Conservation (phyloP, 1,139 yeast genomes). For the Hyphopichia pseudoburtonii region DNA sequence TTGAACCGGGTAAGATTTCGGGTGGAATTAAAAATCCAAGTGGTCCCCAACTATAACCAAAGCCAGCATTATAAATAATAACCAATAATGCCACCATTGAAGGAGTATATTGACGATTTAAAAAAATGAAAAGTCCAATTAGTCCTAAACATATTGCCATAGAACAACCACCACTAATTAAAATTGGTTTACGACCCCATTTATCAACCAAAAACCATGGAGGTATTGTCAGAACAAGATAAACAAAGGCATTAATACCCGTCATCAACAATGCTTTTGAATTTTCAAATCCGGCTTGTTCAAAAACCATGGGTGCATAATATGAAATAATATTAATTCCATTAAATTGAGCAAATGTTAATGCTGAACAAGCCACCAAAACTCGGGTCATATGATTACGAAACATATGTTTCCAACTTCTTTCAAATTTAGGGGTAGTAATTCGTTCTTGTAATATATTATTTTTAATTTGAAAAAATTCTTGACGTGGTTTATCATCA, state of each 20-base stretch:
- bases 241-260: conserved; percentile 51
- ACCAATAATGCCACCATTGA: conserved; percentile 49
- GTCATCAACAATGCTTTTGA: conserved; percentile 53
- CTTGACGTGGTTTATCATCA: conserved; percentile 49
- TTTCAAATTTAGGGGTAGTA: conserved; percentile 38
- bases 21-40: conserved; percentile 56
- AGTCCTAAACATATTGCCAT: conserved; percentile 47
- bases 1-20: conserved; percentile 53
- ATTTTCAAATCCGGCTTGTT: conserved; percentile 52
- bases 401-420: conserved; percentile 49
- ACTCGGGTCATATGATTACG: conserved; percentile 38
- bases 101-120: conserved; percentile 41
- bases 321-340: conserved; percentile 57
- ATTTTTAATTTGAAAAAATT: conserved; percentile 77
- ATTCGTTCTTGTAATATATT: conserved; percentile 57
- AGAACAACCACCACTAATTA: conserved; percentile 47
- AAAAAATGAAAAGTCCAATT: conserved; percentile 41
- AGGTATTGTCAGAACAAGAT: conserved; percentile 47
- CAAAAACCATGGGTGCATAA: conserved; percentile 57
- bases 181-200: conserved; percentile 55
- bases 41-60: conserved; percentile 61
- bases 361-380: conserved; percentile 49
- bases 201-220: conserved; percentile 57
- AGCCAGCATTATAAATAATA: conserved; percentile 50
- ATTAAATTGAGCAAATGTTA: conserved; percentile 56